Conservation (phyloP, 345 rosid species). For the Rhodamnia argentea region DNA sequence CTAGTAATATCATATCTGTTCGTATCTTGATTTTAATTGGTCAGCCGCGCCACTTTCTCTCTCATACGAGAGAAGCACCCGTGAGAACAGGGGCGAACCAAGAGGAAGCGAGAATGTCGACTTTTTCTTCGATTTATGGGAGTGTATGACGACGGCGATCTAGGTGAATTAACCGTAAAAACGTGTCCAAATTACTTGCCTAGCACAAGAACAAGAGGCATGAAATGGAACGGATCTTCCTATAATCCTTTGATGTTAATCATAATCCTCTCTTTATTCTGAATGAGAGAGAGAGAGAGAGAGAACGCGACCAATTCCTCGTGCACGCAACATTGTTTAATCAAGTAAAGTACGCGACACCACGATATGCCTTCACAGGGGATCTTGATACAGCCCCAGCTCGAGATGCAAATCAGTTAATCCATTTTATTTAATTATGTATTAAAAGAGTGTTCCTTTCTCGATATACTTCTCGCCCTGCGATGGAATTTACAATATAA, state of each 20-base stretch:
- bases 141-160: not conserved
- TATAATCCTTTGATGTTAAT: not conserved
- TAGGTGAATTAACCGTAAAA: too few relatives aligned
- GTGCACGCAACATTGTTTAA: slow-evolving; percentile 20
- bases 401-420: not conserved
- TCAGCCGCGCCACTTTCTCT: not conserved
- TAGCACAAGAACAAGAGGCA: not conserved
- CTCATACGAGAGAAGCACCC: too few relatives aligned
- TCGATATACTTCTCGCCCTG: not conserved
- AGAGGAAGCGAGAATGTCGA: too few relatives aligned
- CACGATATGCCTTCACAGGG: not conserved
- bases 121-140: not conserved
- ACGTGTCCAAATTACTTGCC: not conserved
- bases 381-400: not conserved
- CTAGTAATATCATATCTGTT: fast-evolving
- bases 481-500: not conserved
- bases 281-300: not conserved
- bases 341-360: not conserved
- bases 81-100: too few relatives aligned
- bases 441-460: not conserved
- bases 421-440: not conserved
- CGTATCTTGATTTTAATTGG: not conserved
- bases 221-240: not conserved
- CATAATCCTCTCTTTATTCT: not conserved
- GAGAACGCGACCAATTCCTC: slow-evolving; percentile 42